Evolutionary conservation across 2,329 filamentous ascomycete genomes (phyloP), one percentile per base, ranked within the genome.

Genomic region (Diaporthe sp.): DNA sequence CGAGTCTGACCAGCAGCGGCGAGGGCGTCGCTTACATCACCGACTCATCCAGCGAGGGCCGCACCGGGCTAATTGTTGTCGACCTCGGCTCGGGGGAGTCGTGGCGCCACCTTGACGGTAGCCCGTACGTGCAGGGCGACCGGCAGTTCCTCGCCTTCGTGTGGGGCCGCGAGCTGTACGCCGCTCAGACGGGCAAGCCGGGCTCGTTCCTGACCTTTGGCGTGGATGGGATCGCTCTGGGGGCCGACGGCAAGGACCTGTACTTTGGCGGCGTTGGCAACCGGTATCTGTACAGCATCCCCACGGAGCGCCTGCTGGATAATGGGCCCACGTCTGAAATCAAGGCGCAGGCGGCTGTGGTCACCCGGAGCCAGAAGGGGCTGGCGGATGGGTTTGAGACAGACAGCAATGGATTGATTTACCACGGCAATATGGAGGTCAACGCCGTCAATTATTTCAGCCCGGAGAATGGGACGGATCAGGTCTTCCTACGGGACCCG

Each of bases 1-100:
- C 84, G 3, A 78, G 79, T 25, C 45, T 87, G 9, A 85, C 85
- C 0, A 75, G 80, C 19, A 82, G 82, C 3, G 86, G 87, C 4
- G 77, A 84, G 38, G 87, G 87, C 25, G 78, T 89, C 19, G 87
- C 87, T 0, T 90, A 90, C 78, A 88, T 89, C 77, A 89, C 87
- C 33, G 88, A 90, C 77, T 86, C 84, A 45, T 85, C 82, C 60
- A 78, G 79, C 58, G 86, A 87, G 78, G 87, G 87, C 50, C 84
- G 85, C 47, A 88, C 87, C 71, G 88, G 84, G 4, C 84, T 89
- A 71, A 81, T 89, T 68, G 80, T 87, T 19, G 87, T 87, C 42
- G 87, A 89, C 74, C 84, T 89, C 9, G 85, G 84, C 9, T 85
- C 84, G 0, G 86, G 86, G 10, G 82, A 86, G 71, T 83, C 83